Evolutionary conservation across 306 rosid species (phyloP).

Genomic region (Ormosia semicastrata): DNA sequence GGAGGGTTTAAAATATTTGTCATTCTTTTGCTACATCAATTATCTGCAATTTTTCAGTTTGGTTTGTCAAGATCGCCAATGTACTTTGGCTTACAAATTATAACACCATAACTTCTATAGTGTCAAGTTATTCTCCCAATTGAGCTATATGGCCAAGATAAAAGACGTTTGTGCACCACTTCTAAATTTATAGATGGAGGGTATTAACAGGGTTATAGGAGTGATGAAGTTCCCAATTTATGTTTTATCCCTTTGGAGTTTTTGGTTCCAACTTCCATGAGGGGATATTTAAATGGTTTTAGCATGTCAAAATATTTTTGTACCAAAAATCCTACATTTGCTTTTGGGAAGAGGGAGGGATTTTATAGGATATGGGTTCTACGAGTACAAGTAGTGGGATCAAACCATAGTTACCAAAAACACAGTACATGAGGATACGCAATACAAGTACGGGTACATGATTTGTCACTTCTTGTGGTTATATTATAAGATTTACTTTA

Average conservation of each 20-base stretch:
- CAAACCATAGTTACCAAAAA: background rate
- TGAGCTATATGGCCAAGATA: background rate
- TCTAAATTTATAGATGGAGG: slow-evolving; percentile 5
- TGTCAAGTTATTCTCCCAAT: too few species aligned
- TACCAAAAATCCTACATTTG: background rate
- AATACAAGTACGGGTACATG: too few species aligned
- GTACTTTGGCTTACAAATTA: background rate
- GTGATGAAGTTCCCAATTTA: background rate
- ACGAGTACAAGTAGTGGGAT: background rate
- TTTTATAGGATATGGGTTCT: background rate
- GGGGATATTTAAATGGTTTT: background rate
- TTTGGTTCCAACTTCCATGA: background rate
- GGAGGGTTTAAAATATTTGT: background rate
- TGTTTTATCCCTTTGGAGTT: background rate
- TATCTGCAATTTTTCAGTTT: background rate
- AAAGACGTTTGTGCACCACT: background rate
- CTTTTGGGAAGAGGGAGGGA: background rate
- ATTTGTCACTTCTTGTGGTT: too few species aligned
- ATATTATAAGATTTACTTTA: too few species aligned
- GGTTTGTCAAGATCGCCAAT: background rate
- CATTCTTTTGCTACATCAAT: background rate
- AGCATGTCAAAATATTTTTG: background rate
- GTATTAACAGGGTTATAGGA: background rate
- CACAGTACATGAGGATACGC: too few species aligned
- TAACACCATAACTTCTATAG: background rate